Percentiles rank a stretch among this genome's conserved stretches.
phyloP scores from a whole-genome alignment of 495 filamentous ascomycete genomes.

The Neurospora intermedia region DNA sequence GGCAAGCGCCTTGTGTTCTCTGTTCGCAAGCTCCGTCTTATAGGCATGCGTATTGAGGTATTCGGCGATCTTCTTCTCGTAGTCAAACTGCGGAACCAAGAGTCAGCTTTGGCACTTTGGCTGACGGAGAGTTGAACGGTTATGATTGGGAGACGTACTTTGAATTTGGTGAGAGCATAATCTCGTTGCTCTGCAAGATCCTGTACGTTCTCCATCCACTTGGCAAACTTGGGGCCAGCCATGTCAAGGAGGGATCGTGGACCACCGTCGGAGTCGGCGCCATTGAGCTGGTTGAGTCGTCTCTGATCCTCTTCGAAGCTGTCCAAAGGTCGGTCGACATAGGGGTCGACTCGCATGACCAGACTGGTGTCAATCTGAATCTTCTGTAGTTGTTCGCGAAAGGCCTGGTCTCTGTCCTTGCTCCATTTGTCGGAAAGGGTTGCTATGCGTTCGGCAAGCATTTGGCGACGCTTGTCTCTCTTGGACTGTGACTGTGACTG shows the following conservation, averaged over 20 bases:
- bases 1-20: constrained; percentile 71
- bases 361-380: constrained; percentile 84
- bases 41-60: constrained; percentile 45
- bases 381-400: constrained; percentile 77
- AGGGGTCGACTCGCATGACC: constrained; percentile 73
- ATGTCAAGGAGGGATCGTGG: constrained; percentile 43
- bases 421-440: constrained; percentile 64
- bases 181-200: constrained; percentile 76
- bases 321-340: constrained; percentile 59
- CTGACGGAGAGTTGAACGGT: background rate
- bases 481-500: constrained; percentile 50
- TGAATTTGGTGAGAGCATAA: constrained; percentile 59
- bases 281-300: constrained; percentile 50
- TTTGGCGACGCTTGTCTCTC: constrained; percentile 77
- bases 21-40: constrained; percentile 61
- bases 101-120: constrained; percentile 9
- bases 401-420: constrained; percentile 71
- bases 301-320: constrained; percentile 57
- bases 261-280: constrained; percentile 33
- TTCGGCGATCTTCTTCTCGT: constrained; percentile 43
- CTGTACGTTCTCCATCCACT: constrained; percentile 77
- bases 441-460: constrained; percentile 62
- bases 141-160: constrained; percentile 44
- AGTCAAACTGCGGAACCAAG: constrained; percentile 32
- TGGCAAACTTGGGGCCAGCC: constrained; percentile 68